Conservation (phyloP, 371 early-diverging fungal species). For the Mucor ambiguus region DNA sequence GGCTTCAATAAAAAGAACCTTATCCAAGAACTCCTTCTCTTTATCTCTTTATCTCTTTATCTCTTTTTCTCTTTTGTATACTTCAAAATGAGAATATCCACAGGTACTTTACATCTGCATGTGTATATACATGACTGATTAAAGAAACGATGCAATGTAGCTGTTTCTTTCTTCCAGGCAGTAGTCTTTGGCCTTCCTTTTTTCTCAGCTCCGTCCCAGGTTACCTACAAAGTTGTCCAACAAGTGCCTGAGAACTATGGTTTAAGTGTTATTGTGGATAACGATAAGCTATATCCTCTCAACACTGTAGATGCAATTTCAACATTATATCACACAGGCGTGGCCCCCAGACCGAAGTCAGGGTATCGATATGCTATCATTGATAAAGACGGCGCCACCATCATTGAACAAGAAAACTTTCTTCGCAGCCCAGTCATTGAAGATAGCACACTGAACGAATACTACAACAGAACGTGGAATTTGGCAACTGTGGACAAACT, state of each 20-base stretch:
- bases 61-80: not conserved
- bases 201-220: not conserved
- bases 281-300: slow-evolving; percentile 13
- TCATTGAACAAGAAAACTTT: slow-evolving; percentile 19
- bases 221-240: slow-evolving; percentile 19
- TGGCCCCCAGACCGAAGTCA: slow-evolving; percentile 13
- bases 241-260: slow-evolving; percentile 1
- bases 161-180: not conserved
- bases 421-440: slow-evolving; percentile 7
- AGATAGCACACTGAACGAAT: slow-evolving; percentile 15
- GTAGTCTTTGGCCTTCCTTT: not conserved
- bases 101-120: not conserved
- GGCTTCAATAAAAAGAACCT: not conserved
- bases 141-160: not conserved
- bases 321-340: slow-evolving; percentile 10
- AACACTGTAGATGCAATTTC: not conserved
- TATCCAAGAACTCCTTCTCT: not conserved
- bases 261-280: slow-evolving; percentile 18
- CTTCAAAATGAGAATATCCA: not conserved
- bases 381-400: not conserved
- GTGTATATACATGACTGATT: not conserved
- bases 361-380: slow-evolving; percentile 20
- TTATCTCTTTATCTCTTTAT: too few relatives aligned
- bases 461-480: slow-evolving; percentile 30
- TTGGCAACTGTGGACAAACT: not conserved